Evolutionary conservation across 192 early-diverging fungal genomes (phyloP), one percentile per base, ranked within the genome.

Genomic region (Paraglomus occultum): DNA sequence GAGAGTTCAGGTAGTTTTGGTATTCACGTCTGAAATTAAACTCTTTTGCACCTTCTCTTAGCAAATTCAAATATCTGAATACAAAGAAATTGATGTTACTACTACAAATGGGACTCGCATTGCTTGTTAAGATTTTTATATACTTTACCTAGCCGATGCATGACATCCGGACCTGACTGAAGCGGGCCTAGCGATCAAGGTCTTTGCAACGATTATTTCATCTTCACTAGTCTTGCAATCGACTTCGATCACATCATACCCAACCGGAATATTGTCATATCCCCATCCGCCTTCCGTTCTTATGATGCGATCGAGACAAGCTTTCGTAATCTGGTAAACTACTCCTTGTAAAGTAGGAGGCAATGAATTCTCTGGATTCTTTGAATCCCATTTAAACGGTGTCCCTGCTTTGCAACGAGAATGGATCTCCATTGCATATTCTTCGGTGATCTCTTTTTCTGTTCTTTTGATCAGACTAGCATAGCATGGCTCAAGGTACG

Each of bases 231-330:
- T 31, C 7, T 22, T 20, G 50, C 77, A 75, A 51, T 70, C 62
- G 44, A 78, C 64, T 8, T 73, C 57, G 46, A 78, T 78, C 43
- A 72, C 73, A 42, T 78, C 73, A 74, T 78, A 78, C 18, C 77
- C 77, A 22, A 67, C 66, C 8, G 62, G 69, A 4, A 78, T 55
- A 51, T 74, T 73, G 54, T 72, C 53, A 8, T 40, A 63, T 8
- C 77, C 77, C 73, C 70, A 75, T 39, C 73, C 73, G 31, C 73
- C 73, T 71, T 77, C 18, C 12, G 20, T 62, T n/a, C 38, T 53
- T 20, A 51, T 2, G 53, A 45, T 67, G 4, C 57, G 61, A 31
- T 71, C 67, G 71, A 71, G 75, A 20, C 75, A 70, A n/a, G 60
- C 18, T 12, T 66, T 66, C 0, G 69, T 78, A 42, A 78, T 78